Conservation (phyloP, 768 basidiomycete species). For the Phaeotremella fagi region DNA sequence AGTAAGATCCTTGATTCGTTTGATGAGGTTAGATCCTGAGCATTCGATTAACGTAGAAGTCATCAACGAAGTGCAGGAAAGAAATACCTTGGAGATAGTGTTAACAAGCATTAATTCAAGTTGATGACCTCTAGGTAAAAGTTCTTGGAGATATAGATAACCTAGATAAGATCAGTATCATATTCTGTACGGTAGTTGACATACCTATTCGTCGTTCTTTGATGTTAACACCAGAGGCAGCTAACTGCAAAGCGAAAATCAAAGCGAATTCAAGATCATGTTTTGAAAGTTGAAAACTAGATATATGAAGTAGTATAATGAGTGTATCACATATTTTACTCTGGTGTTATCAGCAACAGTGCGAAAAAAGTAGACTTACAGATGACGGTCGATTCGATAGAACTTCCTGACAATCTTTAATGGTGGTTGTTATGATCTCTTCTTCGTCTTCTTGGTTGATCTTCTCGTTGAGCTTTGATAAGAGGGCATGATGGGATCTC, state of each 20-base stretch:
- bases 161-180: constrained; percentile 9
- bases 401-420: constrained; percentile 9
- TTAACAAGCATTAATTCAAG: constrained; percentile 37
- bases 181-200: neutral
- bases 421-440: constrained; percentile 15
- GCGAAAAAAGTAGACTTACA: constrained; percentile 4
- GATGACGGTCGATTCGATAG: constrained; percentile 8
- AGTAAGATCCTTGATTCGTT: constrained; percentile 18
- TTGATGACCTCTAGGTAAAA: constrained; percentile 29
- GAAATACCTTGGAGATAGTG: constrained; percentile 38
- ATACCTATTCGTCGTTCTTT: constrained; percentile 33
- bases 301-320: constrained; percentile 30
- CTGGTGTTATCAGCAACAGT: constrained; percentile 4
- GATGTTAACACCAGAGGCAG: constrained; percentile 21
- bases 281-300: constrained; percentile 7
- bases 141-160: constrained; percentile 34
- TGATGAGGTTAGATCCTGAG: constrained; percentile 29
- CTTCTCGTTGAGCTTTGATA: constrained; percentile 28
- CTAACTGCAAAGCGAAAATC: constrained; percentile 27
- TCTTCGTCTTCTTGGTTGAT: constrained; percentile 26
- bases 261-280: constrained; percentile 20
- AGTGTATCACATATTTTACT: constrained; percentile 26
- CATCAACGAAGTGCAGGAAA: neutral
- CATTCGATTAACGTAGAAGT: neutral
- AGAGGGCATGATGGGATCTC: constrained; percentile 34